phyloP scores from a whole-genome alignment of 306 rosid species.

The Astragalus glycyphyllos region DNA sequence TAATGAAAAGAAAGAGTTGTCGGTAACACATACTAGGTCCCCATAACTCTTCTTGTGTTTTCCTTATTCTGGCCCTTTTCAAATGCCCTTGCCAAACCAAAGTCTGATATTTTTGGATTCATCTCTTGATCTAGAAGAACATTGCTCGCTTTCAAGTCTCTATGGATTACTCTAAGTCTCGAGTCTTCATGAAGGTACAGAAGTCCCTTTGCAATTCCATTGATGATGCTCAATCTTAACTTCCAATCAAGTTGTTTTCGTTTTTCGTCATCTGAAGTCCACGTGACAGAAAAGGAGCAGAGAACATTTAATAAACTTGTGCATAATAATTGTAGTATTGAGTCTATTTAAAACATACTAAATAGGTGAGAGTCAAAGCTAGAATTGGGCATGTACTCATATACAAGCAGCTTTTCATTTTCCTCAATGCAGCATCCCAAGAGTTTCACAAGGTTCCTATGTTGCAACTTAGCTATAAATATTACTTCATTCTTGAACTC shows the following conservation, averaged over 20 bases:
- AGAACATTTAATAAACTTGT: too few species aligned
- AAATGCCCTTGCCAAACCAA: conserved; percentile 58
- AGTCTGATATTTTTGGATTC: conserved; percentile 62
- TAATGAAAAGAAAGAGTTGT: background rate
- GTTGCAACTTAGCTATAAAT: conserved; percentile 69
- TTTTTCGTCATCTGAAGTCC: conserved; percentile 40
- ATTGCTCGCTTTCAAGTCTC: conserved; percentile 62
- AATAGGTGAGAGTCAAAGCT: conserved; percentile 59
- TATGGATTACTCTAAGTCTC: conserved; percentile 51
- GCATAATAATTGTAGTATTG: too few species aligned
- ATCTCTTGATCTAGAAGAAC: conserved; percentile 52
- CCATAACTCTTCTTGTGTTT: conserved; percentile 55
- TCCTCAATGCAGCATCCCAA: conserved; percentile 62
- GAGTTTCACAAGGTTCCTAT: conserved; percentile 68
- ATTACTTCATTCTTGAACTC: conserved; percentile 71
- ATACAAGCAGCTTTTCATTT: conserved; percentile 63
- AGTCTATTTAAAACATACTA: conserved; percentile 48
- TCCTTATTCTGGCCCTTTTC: conserved; percentile 43
- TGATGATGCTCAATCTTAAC: conserved; percentile 42
- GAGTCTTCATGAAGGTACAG: conserved; percentile 64
- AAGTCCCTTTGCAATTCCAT: conserved; percentile 60
- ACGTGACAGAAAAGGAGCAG: too few species aligned
- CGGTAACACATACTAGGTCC: conserved; percentile 55
- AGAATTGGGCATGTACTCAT: conserved; percentile 65
- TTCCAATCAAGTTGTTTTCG: conserved; percentile 48